Base-by-base conservation (phyloP, 371 early-diverging fungal species). In the Umbelopsis sp. region DNA sequence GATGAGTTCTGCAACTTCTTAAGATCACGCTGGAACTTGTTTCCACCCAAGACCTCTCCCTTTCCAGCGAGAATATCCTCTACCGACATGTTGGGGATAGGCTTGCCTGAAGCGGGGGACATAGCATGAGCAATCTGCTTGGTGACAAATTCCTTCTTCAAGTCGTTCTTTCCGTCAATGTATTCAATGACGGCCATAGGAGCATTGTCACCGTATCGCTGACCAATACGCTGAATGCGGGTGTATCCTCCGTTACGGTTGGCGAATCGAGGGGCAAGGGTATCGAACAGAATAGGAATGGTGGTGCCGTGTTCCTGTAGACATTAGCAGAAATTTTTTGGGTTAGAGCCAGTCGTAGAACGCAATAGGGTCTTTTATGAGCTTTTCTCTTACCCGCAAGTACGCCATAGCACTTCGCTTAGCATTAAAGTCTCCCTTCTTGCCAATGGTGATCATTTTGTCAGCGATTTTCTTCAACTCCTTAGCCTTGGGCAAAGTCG, bases 401-500 rank as follows among this genome's bases (percentile, higher is more conserved):
- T 79, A 89, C 3, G 79, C 77, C 25, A 83, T 76, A n/a, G 91
- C 92, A 74, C 84, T 84, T 57, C 75, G 77, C 69, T 85, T 83
- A 53, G 89, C 91, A 71, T 89, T 84, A 52, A 77, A 76, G 67
- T 84, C 85, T 44, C 91, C 92, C 41, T 83, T 85, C 75, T 94
- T 94, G 72, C 89, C 92, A 63, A 92, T 81, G 20, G 93, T 92
- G 51, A 94, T 87, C 89, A 94, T 92, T 77, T 91, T 83, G 76
- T 98, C 97, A 25, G 93, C 96, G 63, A 91, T 78, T 50, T 92
- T 89, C 78, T 93, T 85, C 50, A 97, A 79, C 75, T 94, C 94
- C 78, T 95, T 96, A 32, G 98, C 99, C 76, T 97, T 96, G 14
- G 98, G 91, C 37, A 95, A 77, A 0, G 99, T 99, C 4, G 98